A percentile compares a stretch with the other conserved stretches of the same genome.
Evolutionary conservation across 1,139 yeast genomes (phyloP).

Genomic region (Saccharomycopsis hybrid): DNA sequence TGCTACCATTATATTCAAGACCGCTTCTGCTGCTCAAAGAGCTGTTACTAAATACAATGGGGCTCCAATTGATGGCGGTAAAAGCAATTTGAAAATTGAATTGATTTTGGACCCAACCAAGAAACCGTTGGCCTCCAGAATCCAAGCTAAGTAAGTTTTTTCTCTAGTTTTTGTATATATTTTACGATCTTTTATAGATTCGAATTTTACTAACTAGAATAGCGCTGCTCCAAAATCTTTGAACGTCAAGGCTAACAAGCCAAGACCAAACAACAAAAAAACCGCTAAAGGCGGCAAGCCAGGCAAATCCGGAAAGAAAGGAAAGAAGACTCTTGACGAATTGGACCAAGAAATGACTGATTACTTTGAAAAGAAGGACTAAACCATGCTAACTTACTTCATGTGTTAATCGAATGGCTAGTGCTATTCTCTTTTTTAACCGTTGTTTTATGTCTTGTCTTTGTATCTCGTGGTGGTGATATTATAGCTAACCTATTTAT

Average conservation of each 20-base stretch:
- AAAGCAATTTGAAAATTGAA: constrained; percentile 72
- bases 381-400: no score
- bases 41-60: constrained; percentile 87
- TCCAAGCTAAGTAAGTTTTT: constrained; percentile 43
- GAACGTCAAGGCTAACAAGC: constrained; percentile 23
- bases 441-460: no score
- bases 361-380: constrained; percentile 47
- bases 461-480: no score
- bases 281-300: constrained; percentile 29
- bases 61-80: constrained; percentile 89
- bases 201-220: no score
- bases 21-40: constrained; percentile 57
- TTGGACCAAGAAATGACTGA: constrained; percentile 94
- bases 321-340: constrained; percentile 68
- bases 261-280: constrained; percentile 23
- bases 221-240: constrained; percentile 26
- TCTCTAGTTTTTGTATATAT: constrained; percentile 27
- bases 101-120: constrained; percentile 79
- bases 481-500: no score
- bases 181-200: no score
- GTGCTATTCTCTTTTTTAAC: no score
- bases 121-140: constrained; percentile 70
- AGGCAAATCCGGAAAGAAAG: constrained; percentile 30
- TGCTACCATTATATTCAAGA: constrained; percentile 77
- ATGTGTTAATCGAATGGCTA: no score